Percentiles rank a stretch among this genome's conserved stretches.
Conservation (phyloP, 305 asterid species). For the Fraxinus angustifolia region DNA sequence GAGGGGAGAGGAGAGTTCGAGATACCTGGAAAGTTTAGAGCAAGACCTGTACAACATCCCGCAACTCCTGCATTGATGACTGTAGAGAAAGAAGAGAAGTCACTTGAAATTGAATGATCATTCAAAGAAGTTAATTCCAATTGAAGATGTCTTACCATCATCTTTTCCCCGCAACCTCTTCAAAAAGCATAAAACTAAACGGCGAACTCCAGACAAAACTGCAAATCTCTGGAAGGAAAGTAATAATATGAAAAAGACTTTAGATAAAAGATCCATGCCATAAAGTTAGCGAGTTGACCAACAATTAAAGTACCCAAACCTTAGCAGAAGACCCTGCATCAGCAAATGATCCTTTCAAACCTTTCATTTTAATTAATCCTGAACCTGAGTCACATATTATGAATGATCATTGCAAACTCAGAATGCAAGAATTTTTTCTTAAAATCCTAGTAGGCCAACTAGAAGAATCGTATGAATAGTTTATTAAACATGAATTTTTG, state of each 20-base stretch:
- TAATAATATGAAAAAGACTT: not conserved
- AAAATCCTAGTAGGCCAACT: not conserved
- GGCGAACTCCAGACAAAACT: constrained; percentile 80
- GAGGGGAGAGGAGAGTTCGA: not conserved
- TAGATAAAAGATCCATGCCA: not conserved
- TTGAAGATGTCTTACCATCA: constrained; percentile 54
- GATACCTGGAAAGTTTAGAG: constrained; percentile 80
- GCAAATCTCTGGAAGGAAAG: constrained; percentile 60
- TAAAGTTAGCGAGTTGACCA: not conserved
- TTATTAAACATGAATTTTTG: not conserved
- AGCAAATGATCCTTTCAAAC: constrained; percentile 70
- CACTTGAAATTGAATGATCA: constrained; percentile 2
- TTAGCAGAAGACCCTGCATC: constrained; percentile 87
- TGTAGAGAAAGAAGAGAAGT: constrained; percentile 29
- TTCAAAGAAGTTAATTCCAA: not conserved
- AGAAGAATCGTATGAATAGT: not conserved
- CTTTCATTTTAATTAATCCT: constrained; percentile 68
- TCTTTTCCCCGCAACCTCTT: constrained; percentile 86
- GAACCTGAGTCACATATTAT: constrained; percentile 41
- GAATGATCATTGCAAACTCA: not conserved
- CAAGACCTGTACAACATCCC: constrained; percentile 95
- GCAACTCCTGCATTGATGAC: constrained; percentile 90
- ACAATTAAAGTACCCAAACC: constrained; percentile 33
- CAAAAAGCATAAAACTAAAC: constrained; percentile 77
- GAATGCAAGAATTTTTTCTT: not conserved